Evolutionary conservation across 768 basidiomycete species (phyloP), one percentile per base, ranked within the genome.

Genomic region (Tubosaeta sp.): DNA sequence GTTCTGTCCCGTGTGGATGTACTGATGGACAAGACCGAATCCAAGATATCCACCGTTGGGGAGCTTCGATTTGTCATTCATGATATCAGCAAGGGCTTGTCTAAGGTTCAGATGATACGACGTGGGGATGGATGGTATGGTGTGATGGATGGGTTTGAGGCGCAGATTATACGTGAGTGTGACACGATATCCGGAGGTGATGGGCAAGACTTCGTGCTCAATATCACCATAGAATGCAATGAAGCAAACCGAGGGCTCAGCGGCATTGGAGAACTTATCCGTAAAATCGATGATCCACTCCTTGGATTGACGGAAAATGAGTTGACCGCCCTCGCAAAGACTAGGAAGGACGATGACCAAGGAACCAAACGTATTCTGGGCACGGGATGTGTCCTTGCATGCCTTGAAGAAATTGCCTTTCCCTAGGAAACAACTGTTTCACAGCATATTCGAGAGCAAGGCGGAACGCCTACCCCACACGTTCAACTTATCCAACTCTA

Each of bases 331-430:
- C 51, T 75, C 64, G 54, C 80, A 73, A 0, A 56, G 36, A 0
- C 72, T 71, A 11, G 78, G 80, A 44, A 78, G 72, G 19, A 76
- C 68, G 22, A 80, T 54, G 3, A 80, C 72, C 4, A 83, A 70
- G 0, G 79, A 79, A 2, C 73, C 79, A 44, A 82, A 74, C 73
- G 79, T 79, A 21, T 56, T 59, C 6, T 67, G 63, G 8, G 66
- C 58, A 6, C 73, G 71, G 5, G 75, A 75, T 0, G 79, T 77
- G 52, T 80, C 80, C 38, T 73, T 68, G 54, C 79, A 79, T 1
- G 73, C 32, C 55, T 77, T 78, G 69, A 80, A 81, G 58, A 77
- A 79, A 0, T 71, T 5, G n/a, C n/a, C n/a, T n/a, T n/a, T n/a
- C n/a, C 43, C 43, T 52, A 4, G 19, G 18, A 38, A 10, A 35